Conservation (phyloP, 176 grass and related monocot genomes). For the Triticum urartu region DNA sequence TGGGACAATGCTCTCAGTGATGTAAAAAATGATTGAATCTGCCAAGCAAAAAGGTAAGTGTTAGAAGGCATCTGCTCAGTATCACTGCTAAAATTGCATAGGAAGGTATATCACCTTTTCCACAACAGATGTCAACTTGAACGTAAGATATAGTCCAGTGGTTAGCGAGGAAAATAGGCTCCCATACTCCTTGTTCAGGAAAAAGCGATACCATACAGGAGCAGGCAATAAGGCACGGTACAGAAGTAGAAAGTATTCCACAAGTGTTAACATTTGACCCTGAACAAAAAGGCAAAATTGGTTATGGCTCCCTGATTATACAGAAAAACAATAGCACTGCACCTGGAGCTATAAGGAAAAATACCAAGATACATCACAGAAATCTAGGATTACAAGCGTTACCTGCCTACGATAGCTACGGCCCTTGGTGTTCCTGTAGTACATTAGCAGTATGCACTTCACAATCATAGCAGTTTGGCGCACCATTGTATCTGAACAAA, state of each 20-base stretch:
- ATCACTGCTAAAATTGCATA: background rate
- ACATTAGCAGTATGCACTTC: conserved; percentile 87
- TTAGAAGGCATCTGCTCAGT: background rate
- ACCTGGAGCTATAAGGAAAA: conserved; percentile 8
- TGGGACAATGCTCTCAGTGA: conserved; percentile 79
- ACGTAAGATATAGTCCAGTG: conserved; percentile 97
- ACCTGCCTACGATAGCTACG: conserved; percentile 94
- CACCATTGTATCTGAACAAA: conserved; percentile 79
- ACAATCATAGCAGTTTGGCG: conserved; percentile 93
- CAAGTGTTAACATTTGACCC: conserved; percentile 95
- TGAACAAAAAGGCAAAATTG: conserved; percentile 25
- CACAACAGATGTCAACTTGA: conserved; percentile 98
- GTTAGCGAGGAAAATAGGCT: conserved; percentile 98
- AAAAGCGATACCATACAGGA: conserved; percentile 97
- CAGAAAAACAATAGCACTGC: background rate
- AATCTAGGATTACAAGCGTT: conserved; percentile 9
- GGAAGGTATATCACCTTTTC: conserved; percentile 67
- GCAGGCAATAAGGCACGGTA: conserved; percentile 92
- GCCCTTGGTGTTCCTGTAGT: conserved; percentile 88
- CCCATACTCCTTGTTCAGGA: conserved; percentile 98
- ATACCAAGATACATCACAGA: background rate
- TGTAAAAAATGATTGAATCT: conserved; percentile 98
- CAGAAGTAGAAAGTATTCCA: conserved; percentile 94
- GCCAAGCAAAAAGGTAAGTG: conserved; percentile 20
- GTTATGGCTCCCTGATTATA: conserved; percentile 13